These are phyloP conservation scores for Onygenales sp. DNA, from an alignment of 2,329 filamentous ascomycete genomes.

Conservation along the genomic window DNA sequence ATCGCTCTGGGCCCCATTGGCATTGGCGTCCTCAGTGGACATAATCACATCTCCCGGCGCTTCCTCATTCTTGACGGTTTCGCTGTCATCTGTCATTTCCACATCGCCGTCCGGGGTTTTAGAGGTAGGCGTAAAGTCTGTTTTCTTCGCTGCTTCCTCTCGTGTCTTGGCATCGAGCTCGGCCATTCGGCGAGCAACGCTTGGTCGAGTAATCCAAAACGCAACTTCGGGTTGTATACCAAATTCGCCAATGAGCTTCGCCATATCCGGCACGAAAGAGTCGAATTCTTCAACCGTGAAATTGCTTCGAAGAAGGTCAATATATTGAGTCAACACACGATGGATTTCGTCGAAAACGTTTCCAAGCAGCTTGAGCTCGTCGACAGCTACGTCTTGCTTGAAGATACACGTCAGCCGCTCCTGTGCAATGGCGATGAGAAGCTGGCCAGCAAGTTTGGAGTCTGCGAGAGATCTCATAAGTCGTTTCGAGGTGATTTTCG, in stretches of 20 bases:
- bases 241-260: slow-evolving; percentile 65
- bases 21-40: slow-evolving; percentile 8
- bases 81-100: slow-evolving; percentile 23
- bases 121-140: slow-evolving; percentile 10
- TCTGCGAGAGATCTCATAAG: slow-evolving; percentile 71
- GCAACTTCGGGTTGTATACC: slow-evolving; percentile 72
- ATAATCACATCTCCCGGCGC: slow-evolving; percentile 10
- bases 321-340: slow-evolving; percentile 72
- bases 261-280: slow-evolving; percentile 62
- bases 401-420: slow-evolving; percentile 82
- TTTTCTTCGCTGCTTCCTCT: slow-evolving; percentile 19
- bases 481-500: slow-evolving; percentile 63
- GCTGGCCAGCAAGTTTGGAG: slow-evolving; percentile 65
- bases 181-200: slow-evolving; percentile 57
- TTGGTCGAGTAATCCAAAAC: slow-evolving; percentile 71
- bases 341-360: slow-evolving; percentile 87
- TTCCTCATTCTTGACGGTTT: slow-evolving; percentile 27
- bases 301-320: slow-evolving; percentile 79
- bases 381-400: slow-evolving; percentile 53
- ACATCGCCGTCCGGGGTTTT: slow-evolving; percentile 19
- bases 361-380: slow-evolving; percentile 80
- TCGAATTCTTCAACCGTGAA: slow-evolving; percentile 69
- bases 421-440: slow-evolving; percentile 85
- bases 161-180: slow-evolving; percentile 27
- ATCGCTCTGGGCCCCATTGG: slow-evolving; percentile 6